Conservation (phyloP, 441 rosid genomes). For the Adansonia madagascariensis region DNA sequence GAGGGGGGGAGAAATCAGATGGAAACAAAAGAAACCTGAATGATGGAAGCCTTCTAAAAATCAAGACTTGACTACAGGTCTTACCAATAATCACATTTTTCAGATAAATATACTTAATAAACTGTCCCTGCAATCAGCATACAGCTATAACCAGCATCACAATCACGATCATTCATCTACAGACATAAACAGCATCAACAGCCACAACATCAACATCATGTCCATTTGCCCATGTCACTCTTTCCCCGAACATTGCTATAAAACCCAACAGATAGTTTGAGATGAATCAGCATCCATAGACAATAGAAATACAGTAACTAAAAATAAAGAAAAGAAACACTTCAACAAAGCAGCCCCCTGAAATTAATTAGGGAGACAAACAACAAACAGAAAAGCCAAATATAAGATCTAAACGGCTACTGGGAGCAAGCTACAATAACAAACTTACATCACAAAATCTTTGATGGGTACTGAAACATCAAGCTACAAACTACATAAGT, state of each 20-base stretch:
- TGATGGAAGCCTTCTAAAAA: slow-evolving; percentile 39
- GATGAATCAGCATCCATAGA: slow-evolving; percentile 40
- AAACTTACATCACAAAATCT: slow-evolving; percentile 29
- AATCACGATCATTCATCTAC: slow-evolving; percentile 71
- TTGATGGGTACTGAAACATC: slow-evolving; percentile 21
- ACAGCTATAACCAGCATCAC: slow-evolving; percentile 46
- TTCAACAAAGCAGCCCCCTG: background rate
- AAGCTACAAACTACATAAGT: slow-evolving; percentile 29
- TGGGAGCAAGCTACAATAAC: slow-evolving; percentile 13
- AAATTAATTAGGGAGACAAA: background rate
- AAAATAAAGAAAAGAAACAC: background rate
- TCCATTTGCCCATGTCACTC: slow-evolving; percentile 61
- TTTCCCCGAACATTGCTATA: slow-evolving; percentile 74
- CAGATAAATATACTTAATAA: slow-evolving; percentile 35
- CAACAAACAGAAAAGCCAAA: background rate
- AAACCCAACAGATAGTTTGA: slow-evolving; percentile 53
- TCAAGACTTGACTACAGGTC: slow-evolving; percentile 33
- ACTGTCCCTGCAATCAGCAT: slow-evolving; percentile 36
- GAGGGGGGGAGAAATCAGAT: slow-evolving; percentile 41
- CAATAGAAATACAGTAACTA: slow-evolving; percentile 24
- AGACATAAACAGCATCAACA: slow-evolving; percentile 73
- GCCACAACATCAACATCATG: slow-evolving; percentile 73
- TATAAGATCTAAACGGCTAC: slow-evolving; percentile 19
- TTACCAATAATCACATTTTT: slow-evolving; percentile 49
- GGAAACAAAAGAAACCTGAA: slow-evolving; percentile 37